phyloP scores from a whole-genome alignment of 116 monocot genomes.

The Zostera marina region DNA sequence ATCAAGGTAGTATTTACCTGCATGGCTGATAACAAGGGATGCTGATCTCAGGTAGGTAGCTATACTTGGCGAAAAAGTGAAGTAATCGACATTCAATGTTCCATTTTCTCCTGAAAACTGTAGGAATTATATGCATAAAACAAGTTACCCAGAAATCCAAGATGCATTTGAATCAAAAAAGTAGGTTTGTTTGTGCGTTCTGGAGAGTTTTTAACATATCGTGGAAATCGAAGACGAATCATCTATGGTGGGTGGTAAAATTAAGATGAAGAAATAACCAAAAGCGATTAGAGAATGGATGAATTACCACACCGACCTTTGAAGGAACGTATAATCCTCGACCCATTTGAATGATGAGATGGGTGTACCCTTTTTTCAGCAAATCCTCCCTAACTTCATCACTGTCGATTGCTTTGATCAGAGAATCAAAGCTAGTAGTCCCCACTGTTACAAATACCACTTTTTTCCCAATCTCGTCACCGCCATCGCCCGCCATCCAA shows the following conservation, averaged over 20 bases:
- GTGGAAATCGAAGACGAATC: too few relatives aligned
- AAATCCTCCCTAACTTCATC: constrained; percentile 44
- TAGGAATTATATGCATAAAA: background rate
- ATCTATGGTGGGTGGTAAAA: too few relatives aligned
- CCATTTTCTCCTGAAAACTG: constrained; percentile 55
- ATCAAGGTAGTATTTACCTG: constrained; percentile 32
- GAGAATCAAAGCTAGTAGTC: constrained; percentile 72
- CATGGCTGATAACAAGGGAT: constrained; percentile 88
- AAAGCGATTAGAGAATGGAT: too few relatives aligned
- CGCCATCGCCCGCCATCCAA: constrained; percentile 2
- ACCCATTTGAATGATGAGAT: constrained; percentile 85
- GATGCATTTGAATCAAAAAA: too few relatives aligned
- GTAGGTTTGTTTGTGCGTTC: too few relatives aligned
- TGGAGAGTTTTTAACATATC: too few relatives aligned
- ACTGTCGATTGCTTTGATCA: constrained; percentile 48
- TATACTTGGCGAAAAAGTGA: constrained; percentile 89
- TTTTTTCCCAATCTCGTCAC: constrained; percentile 4
- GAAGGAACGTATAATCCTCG: constrained; percentile 59
- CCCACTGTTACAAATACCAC: constrained; percentile 90
- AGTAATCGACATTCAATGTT: constrained; percentile 60
- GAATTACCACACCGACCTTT: constrained; percentile 6
- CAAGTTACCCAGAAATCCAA: background rate
- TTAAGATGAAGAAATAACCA: too few relatives aligned
- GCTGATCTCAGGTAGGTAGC: constrained; percentile 51
- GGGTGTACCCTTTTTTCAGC: constrained; percentile 37